phyloP scores from a whole-genome alignment of 306 rosid species.

The Inga laurina region DNA sequence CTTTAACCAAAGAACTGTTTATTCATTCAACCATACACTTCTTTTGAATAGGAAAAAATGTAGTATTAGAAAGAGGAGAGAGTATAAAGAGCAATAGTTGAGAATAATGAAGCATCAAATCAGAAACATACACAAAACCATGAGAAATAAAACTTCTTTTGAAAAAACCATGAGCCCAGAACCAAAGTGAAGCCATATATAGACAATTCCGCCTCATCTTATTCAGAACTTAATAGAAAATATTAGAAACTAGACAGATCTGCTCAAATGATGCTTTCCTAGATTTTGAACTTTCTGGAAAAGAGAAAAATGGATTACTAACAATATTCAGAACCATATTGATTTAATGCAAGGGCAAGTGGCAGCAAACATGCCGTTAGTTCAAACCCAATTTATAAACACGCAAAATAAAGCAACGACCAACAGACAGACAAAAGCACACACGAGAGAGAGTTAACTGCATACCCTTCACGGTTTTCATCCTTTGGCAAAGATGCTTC shows the following conservation, averaged over 20 bases:
- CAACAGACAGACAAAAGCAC: slow-evolving; percentile 9
- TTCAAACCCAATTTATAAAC: slow-evolving; percentile 21
- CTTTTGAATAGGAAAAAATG: not conserved
- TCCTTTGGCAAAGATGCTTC: slow-evolving; percentile 58
- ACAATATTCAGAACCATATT: not conserved
- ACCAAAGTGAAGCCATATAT: not conserved
- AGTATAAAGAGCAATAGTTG: not conserved
- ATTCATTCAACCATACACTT: slow-evolving; percentile 23
- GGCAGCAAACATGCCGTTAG: not conserved
- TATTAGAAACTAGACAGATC: slow-evolving; percentile 17
- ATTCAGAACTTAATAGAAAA: slow-evolving; percentile 2
- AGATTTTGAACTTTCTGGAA: not conserved
- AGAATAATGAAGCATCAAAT: not conserved
- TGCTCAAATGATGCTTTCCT: not conserved
- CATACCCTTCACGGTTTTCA: slow-evolving; percentile 50
- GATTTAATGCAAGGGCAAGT: slow-evolving; percentile 3
- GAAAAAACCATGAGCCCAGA: not conserved
- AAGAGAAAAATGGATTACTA: not conserved
- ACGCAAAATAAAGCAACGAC: slow-evolving; percentile 22
- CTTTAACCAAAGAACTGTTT: slow-evolving; percentile 13
- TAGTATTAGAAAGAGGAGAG: not conserved
- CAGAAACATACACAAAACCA: not conserved
- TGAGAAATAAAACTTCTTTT: not conserved
- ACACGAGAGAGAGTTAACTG: slow-evolving; percentile 19
- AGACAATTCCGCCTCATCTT: not conserved